phyloP scores from a whole-genome alignment of 1,284 basidiomycete species.

The Caloboletus inedulis region DNA sequence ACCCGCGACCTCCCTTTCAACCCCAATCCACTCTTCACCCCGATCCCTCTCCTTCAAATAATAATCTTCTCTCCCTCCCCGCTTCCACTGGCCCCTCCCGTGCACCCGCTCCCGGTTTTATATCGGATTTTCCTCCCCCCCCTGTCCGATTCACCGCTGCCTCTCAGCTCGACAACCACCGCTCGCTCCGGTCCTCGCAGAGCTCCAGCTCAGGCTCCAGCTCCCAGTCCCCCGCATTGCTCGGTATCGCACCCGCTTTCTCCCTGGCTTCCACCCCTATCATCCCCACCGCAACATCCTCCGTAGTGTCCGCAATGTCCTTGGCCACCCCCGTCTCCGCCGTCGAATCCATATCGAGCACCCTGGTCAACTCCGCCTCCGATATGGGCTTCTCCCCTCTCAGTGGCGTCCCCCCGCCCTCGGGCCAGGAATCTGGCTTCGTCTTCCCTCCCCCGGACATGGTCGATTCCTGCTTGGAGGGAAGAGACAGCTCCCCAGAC shows the following conservation, averaged over 20 bases:
- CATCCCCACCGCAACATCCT: neutral
- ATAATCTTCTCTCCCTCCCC: neutral
- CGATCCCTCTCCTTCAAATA: neutral
- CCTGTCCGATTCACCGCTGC: conserved; percentile 24
- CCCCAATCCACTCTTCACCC: neutral
- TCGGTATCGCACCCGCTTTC: neutral
- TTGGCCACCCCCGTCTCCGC: conserved; percentile 35
- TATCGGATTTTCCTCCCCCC: conserved; percentile 40
- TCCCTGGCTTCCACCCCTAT: neutral
- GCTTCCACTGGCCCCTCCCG: neutral
- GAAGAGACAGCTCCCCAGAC: conserved; percentile 27
- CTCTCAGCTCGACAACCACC: neutral
- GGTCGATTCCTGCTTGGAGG: conserved; percentile 17
- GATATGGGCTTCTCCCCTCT: conserved; percentile 28
- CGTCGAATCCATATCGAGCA: conserved; percentile 38
- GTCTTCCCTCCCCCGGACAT: conserved; percentile 26
- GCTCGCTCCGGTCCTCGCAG: conserved; percentile 39
- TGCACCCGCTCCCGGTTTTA: conserved; percentile 29
- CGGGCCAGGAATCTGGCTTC: conserved; percentile 23
- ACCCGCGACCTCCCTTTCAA: neutral
- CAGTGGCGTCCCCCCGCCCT: neutral
- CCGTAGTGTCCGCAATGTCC: conserved; percentile 2
- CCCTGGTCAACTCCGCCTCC: conserved; percentile 20
- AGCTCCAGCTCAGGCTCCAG: conserved; percentile 41
- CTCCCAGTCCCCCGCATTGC: conserved; percentile 26